Evolutionary conservation across 306 rosid species (phyloP).

Genomic region (Begonia peltatifolia): DNA sequence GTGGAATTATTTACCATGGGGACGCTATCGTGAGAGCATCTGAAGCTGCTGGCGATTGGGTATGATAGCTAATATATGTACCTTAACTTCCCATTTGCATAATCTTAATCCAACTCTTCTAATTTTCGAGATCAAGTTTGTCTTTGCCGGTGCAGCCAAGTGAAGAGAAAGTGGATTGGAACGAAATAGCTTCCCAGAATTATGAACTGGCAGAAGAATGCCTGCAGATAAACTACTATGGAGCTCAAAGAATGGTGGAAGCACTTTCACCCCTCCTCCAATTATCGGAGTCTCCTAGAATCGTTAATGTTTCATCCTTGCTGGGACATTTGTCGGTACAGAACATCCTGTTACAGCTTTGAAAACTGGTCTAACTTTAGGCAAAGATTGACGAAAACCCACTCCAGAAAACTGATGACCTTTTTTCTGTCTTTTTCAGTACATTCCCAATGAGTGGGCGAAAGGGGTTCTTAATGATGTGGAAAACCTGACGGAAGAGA

Average conservation of each 20-base stretch:
- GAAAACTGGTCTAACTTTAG: background rate
- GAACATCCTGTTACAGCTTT: background rate
- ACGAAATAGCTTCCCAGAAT: background rate
- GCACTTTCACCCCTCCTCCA: slow-evolving; percentile 6
- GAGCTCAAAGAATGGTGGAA: slow-evolving; percentile 3
- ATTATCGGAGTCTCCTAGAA: slow-evolving; percentile 7
- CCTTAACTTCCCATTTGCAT: no score
- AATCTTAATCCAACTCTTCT: no score
- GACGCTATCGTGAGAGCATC: slow-evolving; percentile 2
- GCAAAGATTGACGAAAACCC: background rate
- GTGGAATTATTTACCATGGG: slow-evolving; percentile 1
- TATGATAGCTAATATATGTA: background rate
- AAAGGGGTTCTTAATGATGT: slow-evolving; percentile 1
- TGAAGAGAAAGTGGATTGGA: background rate
- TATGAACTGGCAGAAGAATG: slow-evolving; percentile 6
- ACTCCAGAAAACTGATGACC: no score
- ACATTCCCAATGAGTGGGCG: slow-evolving; percentile 1
- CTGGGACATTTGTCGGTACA: background rate
- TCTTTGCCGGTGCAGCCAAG: background rate
- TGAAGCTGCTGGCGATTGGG: background rate
- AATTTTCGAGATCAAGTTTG: background rate
- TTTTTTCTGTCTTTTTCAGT: background rate
- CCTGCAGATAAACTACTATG: slow-evolving; percentile 5
- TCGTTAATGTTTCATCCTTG: slow-evolving; percentile 7
- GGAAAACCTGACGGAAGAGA: slow-evolving; percentile 9